Percentiles rank a stretch among this genome's conserved stretches.
Evolutionary conservation across 495 filamentous ascomycete species (phyloP).

Genomic region (Ascodesmis nigricans): DNA sequence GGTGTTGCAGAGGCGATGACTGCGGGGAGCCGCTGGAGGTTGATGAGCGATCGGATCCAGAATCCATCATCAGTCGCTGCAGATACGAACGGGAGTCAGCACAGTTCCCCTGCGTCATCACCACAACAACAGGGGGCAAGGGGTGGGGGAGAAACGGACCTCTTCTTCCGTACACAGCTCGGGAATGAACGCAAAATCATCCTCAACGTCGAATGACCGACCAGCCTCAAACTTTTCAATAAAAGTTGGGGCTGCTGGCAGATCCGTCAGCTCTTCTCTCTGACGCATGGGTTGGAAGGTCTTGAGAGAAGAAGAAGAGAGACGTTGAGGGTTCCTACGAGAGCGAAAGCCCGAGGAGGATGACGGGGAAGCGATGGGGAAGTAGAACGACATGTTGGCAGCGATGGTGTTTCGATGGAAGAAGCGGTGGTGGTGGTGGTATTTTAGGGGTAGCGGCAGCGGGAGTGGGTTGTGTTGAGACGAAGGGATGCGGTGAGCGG

Average conservation of each 20-base stretch:
- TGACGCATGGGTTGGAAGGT: constrained; percentile 21
- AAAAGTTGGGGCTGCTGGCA: constrained; percentile 48
- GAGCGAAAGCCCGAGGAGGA: constrained; percentile 36
- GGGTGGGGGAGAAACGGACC: constrained; percentile 41
- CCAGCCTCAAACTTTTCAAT: constrained; percentile 73
- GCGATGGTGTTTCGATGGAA: too few species aligned
- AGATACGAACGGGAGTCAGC: constrained; percentile 6
- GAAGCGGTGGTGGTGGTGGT: background rate
- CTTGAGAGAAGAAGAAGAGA: constrained; percentile 45
- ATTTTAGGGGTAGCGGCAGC: too few species aligned
- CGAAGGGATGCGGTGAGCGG: too few species aligned
- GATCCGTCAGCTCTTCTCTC: constrained; percentile 63
- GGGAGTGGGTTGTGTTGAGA: too few species aligned
- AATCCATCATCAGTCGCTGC: constrained; percentile 69
- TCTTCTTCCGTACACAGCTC: constrained; percentile 84
- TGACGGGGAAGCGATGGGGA: constrained; percentile 46
- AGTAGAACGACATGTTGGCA: constrained; percentile 63
- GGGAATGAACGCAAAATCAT: constrained; percentile 92
- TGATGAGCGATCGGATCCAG: constrained; percentile 82
- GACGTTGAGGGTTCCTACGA: constrained; percentile 55
- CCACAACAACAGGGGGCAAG: constrained; percentile 1
- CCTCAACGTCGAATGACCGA: constrained; percentile 88
- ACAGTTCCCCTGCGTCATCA: background rate
- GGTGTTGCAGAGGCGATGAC: constrained; percentile 64
- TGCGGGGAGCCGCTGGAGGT: constrained; percentile 85